Conservation (phyloP, 768 basidiomycete species). For the Trametes gibbosa region DNA sequence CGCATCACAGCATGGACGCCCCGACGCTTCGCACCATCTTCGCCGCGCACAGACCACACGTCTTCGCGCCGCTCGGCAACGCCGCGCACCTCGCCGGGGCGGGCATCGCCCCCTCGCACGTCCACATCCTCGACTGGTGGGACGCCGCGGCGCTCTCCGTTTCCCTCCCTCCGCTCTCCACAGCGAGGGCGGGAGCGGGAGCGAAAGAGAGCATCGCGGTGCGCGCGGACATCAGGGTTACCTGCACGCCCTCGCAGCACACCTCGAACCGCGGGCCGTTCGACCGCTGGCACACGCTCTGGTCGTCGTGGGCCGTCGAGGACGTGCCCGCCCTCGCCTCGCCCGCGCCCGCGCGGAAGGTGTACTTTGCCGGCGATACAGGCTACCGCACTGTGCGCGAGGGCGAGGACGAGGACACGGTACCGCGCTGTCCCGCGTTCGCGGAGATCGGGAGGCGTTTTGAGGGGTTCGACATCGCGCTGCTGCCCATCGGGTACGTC, state of each 20-base stretch:
- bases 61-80: slow-evolving; percentile 50
- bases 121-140: slow-evolving; percentile 55
- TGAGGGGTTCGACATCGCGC: slow-evolving; percentile 63
- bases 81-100: slow-evolving; percentile 31
- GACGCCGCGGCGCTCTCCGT: slow-evolving; percentile 29
- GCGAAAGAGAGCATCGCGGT: too few species aligned
- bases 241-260: slow-evolving; percentile 67
- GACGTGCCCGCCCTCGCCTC: slow-evolving; percentile 32
- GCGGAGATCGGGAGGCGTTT: slow-evolving; percentile 62
- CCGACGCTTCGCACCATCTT: slow-evolving; percentile 32
- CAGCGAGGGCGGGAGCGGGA: too few species aligned
- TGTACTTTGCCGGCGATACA: slow-evolving; percentile 72
- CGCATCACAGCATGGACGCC: slow-evolving; percentile 31
- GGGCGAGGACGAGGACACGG: slow-evolving; percentile 46
- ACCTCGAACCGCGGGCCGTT: slow-evolving; percentile 47
- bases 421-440: slow-evolving; percentile 70
- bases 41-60: slow-evolving; percentile 30
- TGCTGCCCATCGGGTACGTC: slow-evolving; percentile 67
- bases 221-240: slow-evolving; percentile 41
- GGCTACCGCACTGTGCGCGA: slow-evolving; percentile 50
- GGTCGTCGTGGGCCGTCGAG: slow-evolving; percentile 65
- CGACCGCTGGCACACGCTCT: slow-evolving; percentile 58
- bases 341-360: slow-evolving; percentile 5
- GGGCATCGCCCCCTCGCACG: slow-evolving; percentile 30
- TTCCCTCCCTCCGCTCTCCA: too few species aligned